Evolutionary conservation across 805 yeast species (phyloP).

Genomic region (Candida golubevii): DNA sequence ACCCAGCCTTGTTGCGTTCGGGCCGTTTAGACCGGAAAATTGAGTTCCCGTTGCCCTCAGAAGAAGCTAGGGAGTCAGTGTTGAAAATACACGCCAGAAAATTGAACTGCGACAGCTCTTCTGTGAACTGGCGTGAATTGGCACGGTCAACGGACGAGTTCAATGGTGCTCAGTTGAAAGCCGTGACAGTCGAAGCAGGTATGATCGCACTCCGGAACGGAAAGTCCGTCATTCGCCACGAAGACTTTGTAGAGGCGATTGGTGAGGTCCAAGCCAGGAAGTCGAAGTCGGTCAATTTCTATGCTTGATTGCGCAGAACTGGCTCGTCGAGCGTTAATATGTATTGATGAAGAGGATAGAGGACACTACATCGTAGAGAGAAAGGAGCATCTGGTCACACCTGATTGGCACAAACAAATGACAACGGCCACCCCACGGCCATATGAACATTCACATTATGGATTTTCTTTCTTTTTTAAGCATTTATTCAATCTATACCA

Average conservation of each 20-base stretch:
- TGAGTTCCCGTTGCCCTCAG: slow-evolving; percentile 96
- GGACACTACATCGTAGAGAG: too few relatives aligned
- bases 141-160: slow-evolving; percentile 98
- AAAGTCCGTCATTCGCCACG: slow-evolving; percentile 86
- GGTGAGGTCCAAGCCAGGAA: slow-evolving; percentile 98
- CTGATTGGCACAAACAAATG: too few relatives aligned
- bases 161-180: slow-evolving; percentile 98
- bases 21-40: slow-evolving; percentile 22
- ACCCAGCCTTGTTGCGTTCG: slow-evolving; percentile 21
- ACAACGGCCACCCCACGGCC: too few relatives aligned
- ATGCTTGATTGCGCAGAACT: slow-evolving; percentile 52
- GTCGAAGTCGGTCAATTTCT: slow-evolving; percentile 90
- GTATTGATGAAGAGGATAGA: too few relatives aligned
- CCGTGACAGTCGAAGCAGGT: slow-evolving; percentile 99
- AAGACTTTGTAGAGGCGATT: slow-evolving; percentile 96
- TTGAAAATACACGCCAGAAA: slow-evolving; percentile 96
- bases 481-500: neutral
- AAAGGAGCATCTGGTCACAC: too few relatives aligned
- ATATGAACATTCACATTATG: too few relatives aligned
- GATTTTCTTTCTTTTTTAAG: neutral
- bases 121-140: slow-evolving; percentile 95
- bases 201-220: slow-evolving; percentile 98
- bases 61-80: slow-evolving; percentile 95
- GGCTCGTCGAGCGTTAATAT: too few relatives aligned
- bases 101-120: slow-evolving; percentile 80